Base-by-base conservation (phyloP, 2,329 filamentous ascomycete species). In the Coleophoma crateriformis region DNA sequence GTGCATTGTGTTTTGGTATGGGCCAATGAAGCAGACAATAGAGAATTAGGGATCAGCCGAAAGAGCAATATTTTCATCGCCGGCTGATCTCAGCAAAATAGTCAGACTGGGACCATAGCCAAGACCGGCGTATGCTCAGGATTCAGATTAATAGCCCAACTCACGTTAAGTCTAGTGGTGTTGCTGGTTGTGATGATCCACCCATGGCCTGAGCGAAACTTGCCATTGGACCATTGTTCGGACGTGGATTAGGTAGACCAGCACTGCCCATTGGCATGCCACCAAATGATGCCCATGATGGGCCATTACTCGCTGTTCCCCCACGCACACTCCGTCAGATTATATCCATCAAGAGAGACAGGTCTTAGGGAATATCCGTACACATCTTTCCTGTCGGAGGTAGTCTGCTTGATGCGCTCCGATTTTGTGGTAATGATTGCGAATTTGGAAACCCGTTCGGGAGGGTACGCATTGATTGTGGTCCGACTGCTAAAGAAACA, bases 141-240 rank as follows among this genome's bases (percentile, higher is more conserved):
- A 27, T 27, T 27, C 27, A 27, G 27, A 3, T 27, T 27, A 2
- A 27, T 27, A 27, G 27, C 8, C 27, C 17, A 13, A 84, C 82
- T 69, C 79, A 85, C 82, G 81, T 82, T 50, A 80, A 71, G 64
- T 86, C 82, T 52, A 85, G 68, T 39, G 81, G 76, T 54, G 81
- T 81, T 58, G 77, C 71, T 58, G 79, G 76, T 67, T 84, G 81
- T 50, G 81, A 83, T 54, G 79, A 79, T 61, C 76, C 61, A 46
- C 61, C 77, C 61, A 85, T 70, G 62, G 80, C 85, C 64, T 85
- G 82, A 45, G 82, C 81, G 67, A 85, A 85, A 66, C 81, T 85
- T 71, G 65, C 77, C 82, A 59, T 79, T 73, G 54, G 76, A 74
- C 61, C 81, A 67, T 69, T 81, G 75, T 61, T 78, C 72, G 48